Evolutionary conservation across 2,329 filamentous ascomycete species (phyloP).

Genomic region (Fusarium gaditjirri): DNA sequence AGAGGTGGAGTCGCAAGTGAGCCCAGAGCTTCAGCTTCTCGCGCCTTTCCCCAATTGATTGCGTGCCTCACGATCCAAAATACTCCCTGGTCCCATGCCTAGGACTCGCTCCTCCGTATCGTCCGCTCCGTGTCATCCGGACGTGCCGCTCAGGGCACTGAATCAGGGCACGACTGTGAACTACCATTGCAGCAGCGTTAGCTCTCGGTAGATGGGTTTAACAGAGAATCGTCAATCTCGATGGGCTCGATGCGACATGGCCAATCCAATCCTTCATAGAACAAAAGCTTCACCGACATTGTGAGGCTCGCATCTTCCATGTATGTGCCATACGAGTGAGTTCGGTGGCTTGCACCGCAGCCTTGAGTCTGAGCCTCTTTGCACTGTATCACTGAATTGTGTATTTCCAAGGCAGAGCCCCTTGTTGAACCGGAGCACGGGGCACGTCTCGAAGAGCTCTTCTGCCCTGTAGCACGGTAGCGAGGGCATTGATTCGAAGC

Average conservation of each 20-base stretch:
- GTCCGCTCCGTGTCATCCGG: constrained; percentile 33
- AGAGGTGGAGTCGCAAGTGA: constrained; percentile 17
- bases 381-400: neutral
- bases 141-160: constrained; percentile 4
- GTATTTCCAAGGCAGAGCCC: constrained; percentile 36
- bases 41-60: constrained; percentile 1
- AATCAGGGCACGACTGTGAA: neutral
- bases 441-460: constrained; percentile 6
- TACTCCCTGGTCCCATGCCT: neutral
- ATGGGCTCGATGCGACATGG: neutral
- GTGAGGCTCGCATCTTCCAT: neutral
- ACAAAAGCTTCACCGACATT: constrained; percentile 29
- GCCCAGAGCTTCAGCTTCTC: constrained; percentile 19
- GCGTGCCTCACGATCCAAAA: constrained; percentile 4
- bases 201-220: constrained; percentile 8
- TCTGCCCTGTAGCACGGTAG: constrained; percentile 7
- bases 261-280: neutral
- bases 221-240: constrained; percentile 3
- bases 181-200: neutral
- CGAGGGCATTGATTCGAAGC: neutral
- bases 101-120: constrained; percentile 5
- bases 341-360: constrained; percentile 27
- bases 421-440: constrained; percentile 13
- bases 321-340: neutral
- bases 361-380: constrained; percentile 20